phyloP scores from a whole-genome alignment of 1,139 yeast species.

The Pichia sp. region DNA sequence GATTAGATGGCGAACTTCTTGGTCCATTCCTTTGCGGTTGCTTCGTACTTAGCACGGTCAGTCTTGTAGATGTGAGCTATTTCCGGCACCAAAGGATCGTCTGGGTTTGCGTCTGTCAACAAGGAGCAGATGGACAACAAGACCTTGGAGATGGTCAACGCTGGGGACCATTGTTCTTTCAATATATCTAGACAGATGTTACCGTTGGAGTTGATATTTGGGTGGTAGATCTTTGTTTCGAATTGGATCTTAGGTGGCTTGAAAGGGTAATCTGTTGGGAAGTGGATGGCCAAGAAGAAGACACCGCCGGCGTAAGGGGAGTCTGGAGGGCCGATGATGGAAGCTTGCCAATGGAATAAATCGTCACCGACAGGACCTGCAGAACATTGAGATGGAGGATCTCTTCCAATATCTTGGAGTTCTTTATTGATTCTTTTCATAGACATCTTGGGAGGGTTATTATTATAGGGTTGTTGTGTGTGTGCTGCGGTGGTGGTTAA shows the following conservation, averaged over 20 bases:
- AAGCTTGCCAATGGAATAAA: constrained; percentile 58
- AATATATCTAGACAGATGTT: constrained; percentile 55
- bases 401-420: constrained; percentile 94
- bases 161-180: constrained; percentile 70
- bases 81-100: constrained; percentile 98
- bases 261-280: constrained; percentile 63
- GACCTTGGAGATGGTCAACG: constrained; percentile 60
- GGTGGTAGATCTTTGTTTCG: constrained; percentile 69
- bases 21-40: constrained; percentile 99
- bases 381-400: constrained; percentile 98
- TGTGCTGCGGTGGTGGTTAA: neutral
- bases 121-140: constrained; percentile 57
- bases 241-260: constrained; percentile 60
- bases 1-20: constrained; percentile 92
- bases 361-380: constrained; percentile 99
- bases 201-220: constrained; percentile 67
- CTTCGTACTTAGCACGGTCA: constrained; percentile 92
- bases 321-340: constrained; percentile 61
- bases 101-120: constrained; percentile 95
- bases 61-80: constrained; percentile 96
- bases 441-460: constrained; percentile 50
- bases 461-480: neutral
- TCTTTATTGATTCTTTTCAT: constrained; percentile 95
- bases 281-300: constrained; percentile 51
- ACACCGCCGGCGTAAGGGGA: constrained; percentile 58